These are phyloP conservation scores for Ceratobasidium sp. DNA, from an alignment of 1,284 basidiomycete genomes.

Conservation along the genomic window DNA sequence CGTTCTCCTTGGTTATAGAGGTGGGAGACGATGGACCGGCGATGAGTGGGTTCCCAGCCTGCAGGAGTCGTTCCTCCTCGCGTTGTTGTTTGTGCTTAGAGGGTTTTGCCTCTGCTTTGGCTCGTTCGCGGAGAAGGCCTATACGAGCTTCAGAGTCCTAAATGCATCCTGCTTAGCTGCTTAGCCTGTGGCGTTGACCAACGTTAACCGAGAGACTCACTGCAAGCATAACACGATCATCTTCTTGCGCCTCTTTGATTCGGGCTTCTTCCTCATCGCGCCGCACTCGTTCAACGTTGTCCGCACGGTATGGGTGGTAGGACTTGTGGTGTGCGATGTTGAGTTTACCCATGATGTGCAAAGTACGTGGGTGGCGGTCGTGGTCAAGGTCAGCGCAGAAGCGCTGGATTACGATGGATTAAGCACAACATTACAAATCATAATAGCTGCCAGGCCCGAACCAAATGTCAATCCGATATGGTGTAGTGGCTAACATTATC, in stretches of 20 bases:
- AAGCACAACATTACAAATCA: neutral
- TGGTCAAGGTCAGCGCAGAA: neutral
- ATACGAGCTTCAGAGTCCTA: constrained; percentile 85
- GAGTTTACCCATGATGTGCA: neutral
- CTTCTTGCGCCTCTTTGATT: constrained; percentile 69
- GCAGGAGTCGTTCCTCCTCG: constrained; percentile 10
- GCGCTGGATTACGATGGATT: neutral
- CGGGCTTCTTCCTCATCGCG: constrained; percentile 83
- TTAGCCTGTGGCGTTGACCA: neutral
- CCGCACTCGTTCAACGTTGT: constrained; percentile 83
- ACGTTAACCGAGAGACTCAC: constrained; percentile 57
- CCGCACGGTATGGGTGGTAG: constrained; percentile 84
- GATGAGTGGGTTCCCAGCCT: constrained; percentile 28
- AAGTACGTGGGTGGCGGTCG: neutral
- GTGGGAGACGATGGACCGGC: neutral
- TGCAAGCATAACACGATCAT: constrained; percentile 75
- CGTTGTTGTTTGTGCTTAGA: constrained; percentile 21
- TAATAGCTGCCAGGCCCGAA: no score
- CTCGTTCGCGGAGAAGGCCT: constrained; percentile 68
- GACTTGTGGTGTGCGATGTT: constrained; percentile 90
- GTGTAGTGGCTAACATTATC: constrained; percentile 45
- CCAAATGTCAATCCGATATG: constrained; percentile 30
- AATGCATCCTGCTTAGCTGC: constrained; percentile 13
- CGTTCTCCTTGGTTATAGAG: constrained; percentile 10
- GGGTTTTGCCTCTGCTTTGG: constrained; percentile 55